Evolutionary conservation across 306 rosid genomes (phyloP).

Genomic region (Inga laurina): DNA sequence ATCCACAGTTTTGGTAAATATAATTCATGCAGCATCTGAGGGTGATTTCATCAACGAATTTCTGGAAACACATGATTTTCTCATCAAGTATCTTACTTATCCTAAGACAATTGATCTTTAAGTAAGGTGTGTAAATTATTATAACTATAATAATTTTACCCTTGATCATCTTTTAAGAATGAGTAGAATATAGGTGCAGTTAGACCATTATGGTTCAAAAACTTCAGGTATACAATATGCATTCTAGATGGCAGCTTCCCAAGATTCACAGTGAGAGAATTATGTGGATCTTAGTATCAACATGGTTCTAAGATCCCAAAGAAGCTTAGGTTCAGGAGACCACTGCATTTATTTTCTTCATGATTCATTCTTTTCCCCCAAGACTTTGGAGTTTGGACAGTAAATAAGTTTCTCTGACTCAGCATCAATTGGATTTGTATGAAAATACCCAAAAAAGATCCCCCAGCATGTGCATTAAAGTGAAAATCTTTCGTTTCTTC

Average conservation of each 20-base stretch:
- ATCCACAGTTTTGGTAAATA: constrained; percentile 9
- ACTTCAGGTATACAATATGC: neutral
- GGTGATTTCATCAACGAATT: neutral
- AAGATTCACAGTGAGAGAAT: neutral
- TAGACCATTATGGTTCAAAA: neutral
- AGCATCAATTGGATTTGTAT: neutral
- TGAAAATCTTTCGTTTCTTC: neutral
- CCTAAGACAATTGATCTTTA: neutral
- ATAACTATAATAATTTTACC: neutral
- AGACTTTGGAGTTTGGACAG: neutral
- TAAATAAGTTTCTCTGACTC: neutral
- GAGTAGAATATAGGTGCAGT: neutral
- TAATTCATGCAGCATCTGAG: neutral
- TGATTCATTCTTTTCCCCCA: neutral
- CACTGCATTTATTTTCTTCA: neutral
- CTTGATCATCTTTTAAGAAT: neutral
- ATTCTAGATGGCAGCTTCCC: neutral
- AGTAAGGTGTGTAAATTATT: neutral
- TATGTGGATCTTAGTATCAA: neutral
- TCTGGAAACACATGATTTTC: neutral
- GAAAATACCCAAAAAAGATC: neutral
- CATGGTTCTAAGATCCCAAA: neutral
- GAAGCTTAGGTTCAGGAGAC: neutral
- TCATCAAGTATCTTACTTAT: neutral
- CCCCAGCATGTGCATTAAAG: neutral